Base-by-base conservation (phyloP, 352 stramenopile genomes). In the Phytopythium helicoides region DNA sequence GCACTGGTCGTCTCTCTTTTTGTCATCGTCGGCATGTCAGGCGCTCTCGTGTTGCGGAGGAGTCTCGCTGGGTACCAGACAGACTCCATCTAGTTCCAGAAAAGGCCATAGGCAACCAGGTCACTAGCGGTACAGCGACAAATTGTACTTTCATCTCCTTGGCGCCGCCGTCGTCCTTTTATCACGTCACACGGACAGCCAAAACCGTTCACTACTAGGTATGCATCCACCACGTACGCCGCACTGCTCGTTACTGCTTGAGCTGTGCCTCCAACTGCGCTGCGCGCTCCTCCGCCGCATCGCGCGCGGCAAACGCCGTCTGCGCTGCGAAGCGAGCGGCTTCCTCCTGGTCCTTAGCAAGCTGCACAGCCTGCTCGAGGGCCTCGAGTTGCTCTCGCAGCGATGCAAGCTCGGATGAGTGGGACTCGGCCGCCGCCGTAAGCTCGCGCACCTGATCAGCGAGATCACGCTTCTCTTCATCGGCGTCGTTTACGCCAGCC, bases 11-110 rank as follows among this genome's bases (percentile, higher is more conserved):
- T 88, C 21, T 83, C 68, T 41, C 72, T 92, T 46, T 92, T 89
- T 60, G 83, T 94, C 50, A 52, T 85, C 64, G 74, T 92, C 37
- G 85, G 79, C 45, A 86, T 85, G 48, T 64, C 52, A 16, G 79
- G 67, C 3, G 80, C 85, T 16, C 56, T 92, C n/a, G 75, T 94
- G 37, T 55, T 94, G 39, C 74, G 85, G 31, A 62, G 70, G 51
- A 92, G 80, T 36, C 68, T 94, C 35, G 80, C 76, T 33, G 81
- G 81, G 4, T 94, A 94, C 48, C 82, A 92, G 60, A 92, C 81
- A 36, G 85, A 94, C 38, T 94, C 85, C 7, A 89, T 94, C 52
- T 94, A 76, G 66, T 6, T n/a, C n/a, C n/a, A n/a, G n/a, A n/a
- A n/a, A n/a, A n/a, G n/a, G n/a, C n/a, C n/a, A n/a, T n/a, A n/a